Conservation (phyloP, 495 filamentous ascomycete species). For the Penicillium tannophilum region DNA sequence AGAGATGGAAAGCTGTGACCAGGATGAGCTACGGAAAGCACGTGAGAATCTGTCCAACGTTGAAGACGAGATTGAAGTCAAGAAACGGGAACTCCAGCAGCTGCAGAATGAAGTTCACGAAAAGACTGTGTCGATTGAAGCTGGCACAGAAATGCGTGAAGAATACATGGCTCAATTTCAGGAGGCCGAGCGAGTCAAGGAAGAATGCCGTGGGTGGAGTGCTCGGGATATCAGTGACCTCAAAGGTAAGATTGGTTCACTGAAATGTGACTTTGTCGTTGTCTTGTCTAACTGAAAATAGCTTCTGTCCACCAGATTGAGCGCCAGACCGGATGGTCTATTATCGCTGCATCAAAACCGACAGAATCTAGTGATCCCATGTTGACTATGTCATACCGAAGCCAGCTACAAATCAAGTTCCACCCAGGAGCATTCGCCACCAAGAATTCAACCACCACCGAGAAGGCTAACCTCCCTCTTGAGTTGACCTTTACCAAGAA, state of each 20-base stretch:
- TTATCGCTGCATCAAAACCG: slow-evolving; percentile 59
- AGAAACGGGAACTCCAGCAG: slow-evolving; percentile 63
- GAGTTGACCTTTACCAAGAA: slow-evolving; percentile 29
- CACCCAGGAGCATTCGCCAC: slow-evolving; percentile 61
- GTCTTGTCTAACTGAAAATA: slow-evolving; percentile 28
- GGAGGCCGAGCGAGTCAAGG: slow-evolving; percentile 79
- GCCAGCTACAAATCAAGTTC: slow-evolving; percentile 77
- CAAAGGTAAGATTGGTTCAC: slow-evolving; percentile 56
- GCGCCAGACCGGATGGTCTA: slow-evolving; percentile 72
- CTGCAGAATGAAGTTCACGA: slow-evolving; percentile 64
- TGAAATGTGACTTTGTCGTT: background rate
- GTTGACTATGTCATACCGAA: slow-evolving; percentile 76
- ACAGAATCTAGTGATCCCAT: slow-evolving; percentile 45
- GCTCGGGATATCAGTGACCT: slow-evolving; percentile 71
- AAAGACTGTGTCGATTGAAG: slow-evolving; percentile 61
- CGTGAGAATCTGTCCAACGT: slow-evolving; percentile 63
- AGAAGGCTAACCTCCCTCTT: slow-evolving; percentile 28
- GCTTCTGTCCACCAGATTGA: slow-evolving; percentile 71
- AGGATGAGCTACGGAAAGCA: slow-evolving; percentile 69
- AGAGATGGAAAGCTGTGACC: slow-evolving; percentile 78
- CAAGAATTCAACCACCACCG: slow-evolving; percentile 15
- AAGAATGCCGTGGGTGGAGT: slow-evolving; percentile 89
- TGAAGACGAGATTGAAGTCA: slow-evolving; percentile 69
- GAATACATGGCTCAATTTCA: slow-evolving; percentile 72
- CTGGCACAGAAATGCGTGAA: slow-evolving; percentile 63